Evolutionary conservation across 2,329 filamentous ascomycete genomes (phyloP).

Genomic region (Aureobasidium lini): DNA sequence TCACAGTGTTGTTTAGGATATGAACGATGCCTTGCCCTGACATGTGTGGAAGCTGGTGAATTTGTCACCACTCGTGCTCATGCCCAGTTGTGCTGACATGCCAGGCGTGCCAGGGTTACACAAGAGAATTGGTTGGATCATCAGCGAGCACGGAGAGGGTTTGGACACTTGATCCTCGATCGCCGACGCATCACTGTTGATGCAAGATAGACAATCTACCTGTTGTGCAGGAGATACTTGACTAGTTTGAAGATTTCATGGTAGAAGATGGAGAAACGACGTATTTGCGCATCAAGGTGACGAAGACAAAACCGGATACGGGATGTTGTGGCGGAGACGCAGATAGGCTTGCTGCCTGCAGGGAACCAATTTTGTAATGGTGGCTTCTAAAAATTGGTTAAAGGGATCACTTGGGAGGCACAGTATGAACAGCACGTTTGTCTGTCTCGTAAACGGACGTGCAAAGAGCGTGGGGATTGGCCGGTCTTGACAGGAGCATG

Average conservation of each 20-base stretch:
- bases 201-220: neutral
- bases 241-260: neutral
- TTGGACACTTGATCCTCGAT: neutral
- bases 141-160: neutral
- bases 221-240: neutral
- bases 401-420: neutral
- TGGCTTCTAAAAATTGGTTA: neutral
- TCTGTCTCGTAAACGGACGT: neutral
- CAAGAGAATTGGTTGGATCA: neutral
- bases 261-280: neutral
- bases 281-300: neutral
- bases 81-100: neutral
- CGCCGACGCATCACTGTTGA: neutral
- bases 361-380: neutral
- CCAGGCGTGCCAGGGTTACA: neutral
- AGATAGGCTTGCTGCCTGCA: slow-evolving; percentile 12
- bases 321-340: slow-evolving; percentile 1
- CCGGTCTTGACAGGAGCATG: neutral
- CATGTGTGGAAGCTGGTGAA: neutral
- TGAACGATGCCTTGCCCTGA: neutral
- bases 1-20: neutral
- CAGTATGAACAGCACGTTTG: slow-evolving; percentile 2
- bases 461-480: neutral
- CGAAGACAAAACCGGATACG: neutral
- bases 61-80: slow-evolving; percentile 5